Conservation (phyloP, 495 filamentous ascomycete genomes). For the Podospora pseudoanserina region DNA sequence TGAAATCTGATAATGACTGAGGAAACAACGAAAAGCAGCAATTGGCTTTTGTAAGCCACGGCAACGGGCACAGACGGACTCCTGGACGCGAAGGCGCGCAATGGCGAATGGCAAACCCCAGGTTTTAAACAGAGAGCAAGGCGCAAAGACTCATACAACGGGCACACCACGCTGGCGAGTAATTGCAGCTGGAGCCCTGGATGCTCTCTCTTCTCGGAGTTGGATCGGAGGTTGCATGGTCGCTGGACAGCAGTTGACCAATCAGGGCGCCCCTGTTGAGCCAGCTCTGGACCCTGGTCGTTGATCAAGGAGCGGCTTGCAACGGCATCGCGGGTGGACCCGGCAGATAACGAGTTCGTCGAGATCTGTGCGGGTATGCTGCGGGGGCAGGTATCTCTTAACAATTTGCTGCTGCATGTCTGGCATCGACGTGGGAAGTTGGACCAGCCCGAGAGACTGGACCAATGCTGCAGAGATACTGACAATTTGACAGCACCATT, state of each 20-base stretch:
- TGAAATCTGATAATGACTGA: neutral
- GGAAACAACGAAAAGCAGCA: neutral
- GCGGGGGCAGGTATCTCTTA: neutral
- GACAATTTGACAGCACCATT: too few species aligned
- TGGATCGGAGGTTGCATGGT: conserved; percentile 29
- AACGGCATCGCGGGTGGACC: conserved; percentile 7
- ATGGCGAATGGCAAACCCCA: neutral
- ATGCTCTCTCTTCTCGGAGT: conserved; percentile 24
- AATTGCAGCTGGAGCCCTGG: neutral
- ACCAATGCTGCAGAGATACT: too few species aligned
- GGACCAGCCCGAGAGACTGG: too few species aligned
- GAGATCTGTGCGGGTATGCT: neutral
- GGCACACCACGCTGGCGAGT: neutral
- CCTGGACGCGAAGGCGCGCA: neutral
- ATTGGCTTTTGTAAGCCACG: neutral
- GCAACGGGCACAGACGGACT: neutral
- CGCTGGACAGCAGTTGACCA: conserved; percentile 24
- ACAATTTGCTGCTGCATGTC: neutral
- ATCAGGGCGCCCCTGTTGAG: conserved; percentile 18
- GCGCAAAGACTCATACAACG: neutral
- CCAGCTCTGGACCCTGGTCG: neutral
- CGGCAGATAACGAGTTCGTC: conserved; percentile 6
- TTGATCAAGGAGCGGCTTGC: conserved; percentile 1
- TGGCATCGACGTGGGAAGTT: neutral
- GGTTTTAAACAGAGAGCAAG: neutral